Evolutionary conservation across 306 rosid genomes (phyloP).

Genomic region (Sophora flavescens): DNA sequence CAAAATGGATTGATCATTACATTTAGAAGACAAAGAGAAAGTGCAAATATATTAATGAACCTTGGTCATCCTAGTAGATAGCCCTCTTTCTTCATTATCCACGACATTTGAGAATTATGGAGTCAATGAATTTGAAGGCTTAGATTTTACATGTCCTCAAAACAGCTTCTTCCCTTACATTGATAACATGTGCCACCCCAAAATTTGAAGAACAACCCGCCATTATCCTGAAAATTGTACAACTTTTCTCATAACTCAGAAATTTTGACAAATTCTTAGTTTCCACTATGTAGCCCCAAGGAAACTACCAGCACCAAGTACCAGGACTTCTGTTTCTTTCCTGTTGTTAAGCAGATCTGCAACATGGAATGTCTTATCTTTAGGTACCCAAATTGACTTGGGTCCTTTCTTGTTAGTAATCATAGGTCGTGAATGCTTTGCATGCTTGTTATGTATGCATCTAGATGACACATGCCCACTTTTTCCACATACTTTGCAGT

Average conservation of each 20-base stretch:
- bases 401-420: too few species aligned
- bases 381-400: too few species aligned
- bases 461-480: too few species aligned
- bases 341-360: too few species aligned
- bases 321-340: too few species aligned
- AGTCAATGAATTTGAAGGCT: constrained; percentile 60
- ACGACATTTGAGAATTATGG: constrained; percentile 46
- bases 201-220: constrained; percentile 60
- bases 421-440: too few species aligned
- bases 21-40: constrained; percentile 22
- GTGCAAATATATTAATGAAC: constrained; percentile 47
- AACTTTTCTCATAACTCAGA: constrained; percentile 36
- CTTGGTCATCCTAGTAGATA: constrained; percentile 53
- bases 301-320: constrained; percentile 4
- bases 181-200: constrained; percentile 50
- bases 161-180: constrained; percentile 51
- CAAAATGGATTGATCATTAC: constrained; percentile 7
- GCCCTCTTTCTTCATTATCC: constrained; percentile 63
- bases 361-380: too few species aligned
- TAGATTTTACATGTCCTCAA: constrained; percentile 58
- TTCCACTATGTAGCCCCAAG: constrained; percentile 36
- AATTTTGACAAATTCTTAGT: constrained; percentile 52
- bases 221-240: constrained; percentile 48
- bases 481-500: too few species aligned
- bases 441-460: too few species aligned